phyloP scores from a whole-genome alignment of 2,329 filamentous ascomycete genomes.

The Pseudogymnoascus sp. region DNA sequence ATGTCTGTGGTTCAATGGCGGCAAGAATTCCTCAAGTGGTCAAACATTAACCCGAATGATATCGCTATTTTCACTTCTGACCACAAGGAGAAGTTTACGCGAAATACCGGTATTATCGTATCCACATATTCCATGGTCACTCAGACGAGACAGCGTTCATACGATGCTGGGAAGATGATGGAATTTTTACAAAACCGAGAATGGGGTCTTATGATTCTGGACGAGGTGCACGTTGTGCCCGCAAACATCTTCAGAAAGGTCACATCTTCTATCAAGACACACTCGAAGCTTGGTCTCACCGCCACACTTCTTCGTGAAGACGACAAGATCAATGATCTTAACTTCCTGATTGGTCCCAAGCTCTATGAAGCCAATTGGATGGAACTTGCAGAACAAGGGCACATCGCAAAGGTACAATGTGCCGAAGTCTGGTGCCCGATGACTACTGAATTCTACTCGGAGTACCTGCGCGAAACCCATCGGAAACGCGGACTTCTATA shows the following conservation, averaged over 20 bases:
- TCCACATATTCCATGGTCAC: constrained; percentile 99
- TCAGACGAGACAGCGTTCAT: constrained; percentile 73
- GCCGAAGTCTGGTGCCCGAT: constrained; percentile 99
- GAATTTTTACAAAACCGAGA: constrained; percentile 80
- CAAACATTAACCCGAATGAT: constrained; percentile 90
- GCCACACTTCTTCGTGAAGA: constrained; percentile 92
- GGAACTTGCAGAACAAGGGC: constrained; percentile 91
- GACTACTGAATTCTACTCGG: constrained; percentile 95
- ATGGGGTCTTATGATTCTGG: constrained; percentile 95
- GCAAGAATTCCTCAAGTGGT: constrained; percentile 96
- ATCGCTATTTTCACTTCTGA: constrained; percentile 94
- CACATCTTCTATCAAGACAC: constrained; percentile 84
- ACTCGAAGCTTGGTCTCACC: constrained; percentile 89
- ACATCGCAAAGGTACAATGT: constrained; percentile 95
- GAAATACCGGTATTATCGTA: constrained; percentile 91
- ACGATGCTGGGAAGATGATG: constrained; percentile 97
- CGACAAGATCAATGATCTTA: constrained; percentile 95
- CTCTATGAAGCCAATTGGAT: constrained; percentile 99
- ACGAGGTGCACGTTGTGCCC: constrained; percentile 96
- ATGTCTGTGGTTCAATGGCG: constrained; percentile 98
- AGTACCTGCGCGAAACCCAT: constrained; percentile 70
- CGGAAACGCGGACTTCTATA: constrained; percentile 65
- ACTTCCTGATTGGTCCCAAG: constrained; percentile 95
- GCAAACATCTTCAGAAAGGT: constrained; percentile 95
- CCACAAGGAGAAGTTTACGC: constrained; percentile 75